Evolutionary conservation across 805 yeast species (phyloP).

Genomic region (Starmera amethionina): DNA sequence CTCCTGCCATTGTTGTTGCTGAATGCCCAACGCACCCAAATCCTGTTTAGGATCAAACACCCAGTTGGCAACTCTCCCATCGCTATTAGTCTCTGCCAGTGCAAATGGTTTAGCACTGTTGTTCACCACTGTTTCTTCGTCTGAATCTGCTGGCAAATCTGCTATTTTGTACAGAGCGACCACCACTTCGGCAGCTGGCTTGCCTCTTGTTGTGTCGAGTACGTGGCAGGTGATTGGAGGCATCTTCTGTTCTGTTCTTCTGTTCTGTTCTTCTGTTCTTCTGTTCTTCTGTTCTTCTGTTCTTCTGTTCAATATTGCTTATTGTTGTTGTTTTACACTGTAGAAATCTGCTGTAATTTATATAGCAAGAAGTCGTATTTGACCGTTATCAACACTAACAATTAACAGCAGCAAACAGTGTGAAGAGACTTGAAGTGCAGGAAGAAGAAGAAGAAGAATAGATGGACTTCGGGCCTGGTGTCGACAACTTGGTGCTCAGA

Average conservation of each 20-base stretch:
- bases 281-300: too few relatives aligned
- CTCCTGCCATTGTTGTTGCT: conserved; percentile 29
- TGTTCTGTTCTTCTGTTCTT: not conserved
- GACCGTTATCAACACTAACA: too few relatives aligned
- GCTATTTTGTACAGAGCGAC: conserved; percentile 43
- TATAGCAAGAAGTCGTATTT: too few relatives aligned
- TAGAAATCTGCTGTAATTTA: too few relatives aligned
- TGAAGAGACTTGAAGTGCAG: too few relatives aligned
- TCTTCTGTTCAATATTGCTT: not conserved
- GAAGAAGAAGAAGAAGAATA: too few relatives aligned
- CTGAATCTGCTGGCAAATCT: conserved; percentile 14
- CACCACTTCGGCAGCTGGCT: conserved; percentile 69
- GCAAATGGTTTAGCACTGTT: conserved; percentile 41
- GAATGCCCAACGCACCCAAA: conserved; percentile 23
- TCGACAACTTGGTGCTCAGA: conserved; percentile 17
- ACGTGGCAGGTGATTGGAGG: conserved; percentile 85
- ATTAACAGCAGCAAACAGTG: too few relatives aligned
- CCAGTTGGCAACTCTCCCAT: conserved; percentile 78
- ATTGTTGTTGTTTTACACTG: too few relatives aligned
- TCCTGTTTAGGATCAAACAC: conserved; percentile 28
- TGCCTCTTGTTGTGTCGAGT: conserved; percentile 74
- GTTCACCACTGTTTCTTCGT: conserved; percentile 19
- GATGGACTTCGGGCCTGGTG: conserved; percentile 17
- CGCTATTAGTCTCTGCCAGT: conserved; percentile 58
- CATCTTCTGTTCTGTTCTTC: conserved; percentile 7